phyloP scores from a whole-genome alignment of 2,329 filamentous ascomycete species.

The Dothistroma septosporum region DNA sequence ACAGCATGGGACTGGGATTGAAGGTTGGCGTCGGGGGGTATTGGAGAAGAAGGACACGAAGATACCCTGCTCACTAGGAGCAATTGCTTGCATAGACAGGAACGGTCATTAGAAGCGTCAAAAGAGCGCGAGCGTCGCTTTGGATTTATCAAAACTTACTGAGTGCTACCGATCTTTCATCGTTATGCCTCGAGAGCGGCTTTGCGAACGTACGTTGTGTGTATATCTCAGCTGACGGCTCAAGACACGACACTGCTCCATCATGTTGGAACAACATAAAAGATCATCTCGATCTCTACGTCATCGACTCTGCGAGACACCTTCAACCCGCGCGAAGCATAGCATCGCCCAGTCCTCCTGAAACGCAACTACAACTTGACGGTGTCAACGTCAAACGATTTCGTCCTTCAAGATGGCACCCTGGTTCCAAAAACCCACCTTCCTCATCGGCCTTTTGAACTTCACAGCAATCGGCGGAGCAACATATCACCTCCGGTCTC shows the following conservation, averaged over 20 bases:
- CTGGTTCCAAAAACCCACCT: constrained; percentile 1
- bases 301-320: neutral
- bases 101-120: neutral
- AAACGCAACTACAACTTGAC: neutral
- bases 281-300: neutral
- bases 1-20: neutral
- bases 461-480: constrained; percentile 17
- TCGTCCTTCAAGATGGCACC: neutral
- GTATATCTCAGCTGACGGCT: neutral
- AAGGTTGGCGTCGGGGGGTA: neutral
- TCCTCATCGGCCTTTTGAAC: constrained; percentile 9
- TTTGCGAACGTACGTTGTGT: neutral
- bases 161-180: neutral
- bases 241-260: neutral
- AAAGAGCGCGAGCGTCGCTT: neutral
- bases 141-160: neutral
- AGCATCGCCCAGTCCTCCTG: neutral
- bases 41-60: constrained; percentile 1
- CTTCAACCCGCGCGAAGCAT: neutral
- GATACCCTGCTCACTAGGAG: constrained; percentile 1
- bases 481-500: constrained; percentile 17
- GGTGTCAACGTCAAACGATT: neutral
- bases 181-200: neutral
- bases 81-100: neutral
- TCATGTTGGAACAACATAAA: neutral